Evolutionary conservation across 2,329 filamentous ascomycete genomes (phyloP), one percentile per base, ranked within the genome.

Genomic region (Nemania sp.): DNA sequence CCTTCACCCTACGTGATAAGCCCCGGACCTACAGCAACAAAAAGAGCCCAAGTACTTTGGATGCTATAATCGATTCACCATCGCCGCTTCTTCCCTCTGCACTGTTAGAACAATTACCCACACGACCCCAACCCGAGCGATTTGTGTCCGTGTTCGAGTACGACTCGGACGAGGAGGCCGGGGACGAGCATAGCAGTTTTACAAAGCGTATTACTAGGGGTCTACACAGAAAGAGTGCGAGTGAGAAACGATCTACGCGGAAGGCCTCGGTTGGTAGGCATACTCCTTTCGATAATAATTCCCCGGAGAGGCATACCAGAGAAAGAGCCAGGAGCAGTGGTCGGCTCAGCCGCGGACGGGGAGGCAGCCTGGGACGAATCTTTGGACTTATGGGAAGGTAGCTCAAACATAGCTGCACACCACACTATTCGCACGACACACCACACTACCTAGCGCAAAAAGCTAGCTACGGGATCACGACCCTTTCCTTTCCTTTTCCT

Each of bases 141-240:
- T 75, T 76, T 45, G 74, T 81, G 35, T 86, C 84, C 1, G 81
- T 86, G 26, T 87, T 87, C 68, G 85, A 86, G 51, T 72, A 79
- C 15, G 84, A 86, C 72, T 82, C 82, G 3, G 71, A 73, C 15
- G 82, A 84, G 53, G 74, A 73, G 6, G 76, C 78, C 5, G 68
- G 75, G 5, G 57, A 54, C 22, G 64, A 64, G 2, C 15, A 26
- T 29, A 54, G 71, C 18, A 76, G 75, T n/a, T 76, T 80, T 38
- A 78, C 77, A 0, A 75, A 74, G n/a, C 77, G 80, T 4, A 78
- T 83, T 20, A 83, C 85, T 61, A 83, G 83, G 53, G 80, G 82
- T 20, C 80, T 86, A 22, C 77, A 78, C 64, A 77, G 77, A 73
- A 79, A 77, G 67, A 77, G 75, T 62, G 72, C 73, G 2, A 75